These are phyloP conservation scores for Melampsora americana DNA, from an alignment of 1,284 basidiomycete species.

Conservation along the genomic window DNA sequence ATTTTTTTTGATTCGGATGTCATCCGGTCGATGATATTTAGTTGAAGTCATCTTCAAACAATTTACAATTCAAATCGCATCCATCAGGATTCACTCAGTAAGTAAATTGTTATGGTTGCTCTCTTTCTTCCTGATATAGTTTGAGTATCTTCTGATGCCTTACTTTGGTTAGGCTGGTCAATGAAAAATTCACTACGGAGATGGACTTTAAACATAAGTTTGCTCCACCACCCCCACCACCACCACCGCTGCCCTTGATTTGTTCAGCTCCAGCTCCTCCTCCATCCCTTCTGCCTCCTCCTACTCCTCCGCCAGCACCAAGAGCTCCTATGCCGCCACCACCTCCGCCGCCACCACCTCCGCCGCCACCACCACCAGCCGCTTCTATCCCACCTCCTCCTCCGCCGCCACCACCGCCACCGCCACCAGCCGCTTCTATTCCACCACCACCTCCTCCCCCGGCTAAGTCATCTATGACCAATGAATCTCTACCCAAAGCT, in stretches of 20 bases:
- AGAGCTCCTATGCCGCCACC: slow-evolving; percentile 49
- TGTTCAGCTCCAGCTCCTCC: slow-evolving; percentile 47
- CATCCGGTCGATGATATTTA: too few relatives aligned
- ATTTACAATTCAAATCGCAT: too few relatives aligned
- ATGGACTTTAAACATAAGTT: slow-evolving; percentile 25
- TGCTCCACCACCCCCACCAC: slow-evolving; percentile 44
- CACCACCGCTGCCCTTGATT: slow-evolving; percentile 53
- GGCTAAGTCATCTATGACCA: slow-evolving; percentile 15
- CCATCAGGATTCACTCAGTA: too few relatives aligned
- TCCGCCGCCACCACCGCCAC: slow-evolving; percentile 42
- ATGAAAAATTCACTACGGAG: slow-evolving; percentile 50
- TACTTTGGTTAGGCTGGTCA: slow-evolving; percentile 48
- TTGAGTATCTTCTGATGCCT: slow-evolving; percentile 35
- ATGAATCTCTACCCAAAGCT: slow-evolving; percentile 27
- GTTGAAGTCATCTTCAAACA: too few relatives aligned
- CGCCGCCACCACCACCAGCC: slow-evolving; percentile 50
- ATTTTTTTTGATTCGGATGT: too few relatives aligned
- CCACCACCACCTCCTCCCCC: slow-evolving; percentile 43
- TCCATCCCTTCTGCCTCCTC: slow-evolving; percentile 46
- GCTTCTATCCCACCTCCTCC: slow-evolving; percentile 48
- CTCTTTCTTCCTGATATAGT: neutral
- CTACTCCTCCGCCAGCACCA: slow-evolving; percentile 45
- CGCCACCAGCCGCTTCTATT: slow-evolving; percentile 45
- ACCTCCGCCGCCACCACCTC: slow-evolving; percentile 47
- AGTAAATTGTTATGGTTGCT: too few relatives aligned